Evolutionary conservation across 2,329 filamentous ascomycete species (phyloP).

Genomic region (Colletotrichum tabaci): DNA sequence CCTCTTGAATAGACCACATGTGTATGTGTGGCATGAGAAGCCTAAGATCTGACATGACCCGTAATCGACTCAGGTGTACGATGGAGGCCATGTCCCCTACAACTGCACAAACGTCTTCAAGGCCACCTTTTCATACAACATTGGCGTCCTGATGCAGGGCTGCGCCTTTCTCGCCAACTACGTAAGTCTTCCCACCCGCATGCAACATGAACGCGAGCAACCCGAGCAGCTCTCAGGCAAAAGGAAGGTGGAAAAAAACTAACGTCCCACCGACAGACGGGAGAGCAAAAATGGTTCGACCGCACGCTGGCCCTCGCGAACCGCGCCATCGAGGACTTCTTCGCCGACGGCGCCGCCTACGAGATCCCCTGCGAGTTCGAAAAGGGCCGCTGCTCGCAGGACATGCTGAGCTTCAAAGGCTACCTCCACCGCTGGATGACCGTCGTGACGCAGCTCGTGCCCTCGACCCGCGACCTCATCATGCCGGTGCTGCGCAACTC

Average conservation of each 20-base stretch:
- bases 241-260: neutral
- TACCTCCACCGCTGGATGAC: conserved; percentile 77
- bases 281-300: conserved; percentile 63
- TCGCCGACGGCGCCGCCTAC: conserved; percentile 69
- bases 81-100: conserved; percentile 65
- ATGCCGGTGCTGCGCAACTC: conserved; percentile 71
- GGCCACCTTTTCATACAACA: conserved; percentile 70
- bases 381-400: conserved; percentile 73
- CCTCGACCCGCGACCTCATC: conserved; percentile 69
- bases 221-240: too few relatives aligned
- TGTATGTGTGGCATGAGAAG: too few relatives aligned
- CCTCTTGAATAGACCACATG: too few relatives aligned
- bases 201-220: conserved; percentile 67
- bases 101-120: conserved; percentile 69
- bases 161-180: conserved; percentile 73
- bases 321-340: conserved; percentile 62
- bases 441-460: conserved; percentile 72
- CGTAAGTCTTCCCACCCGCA: conserved; percentile 45
- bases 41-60: neutral
- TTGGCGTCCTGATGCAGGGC: conserved; percentile 67
- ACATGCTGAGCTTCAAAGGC: conserved; percentile 82
- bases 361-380: conserved; percentile 76
- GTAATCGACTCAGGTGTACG: conserved; percentile 63
- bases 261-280: conserved; percentile 30
- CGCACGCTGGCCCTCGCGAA: conserved; percentile 67